Evolutionary conservation across 1,284 basidiomycete genomes (phyloP).

Genomic region (Apiotrichum laibachii): DNA sequence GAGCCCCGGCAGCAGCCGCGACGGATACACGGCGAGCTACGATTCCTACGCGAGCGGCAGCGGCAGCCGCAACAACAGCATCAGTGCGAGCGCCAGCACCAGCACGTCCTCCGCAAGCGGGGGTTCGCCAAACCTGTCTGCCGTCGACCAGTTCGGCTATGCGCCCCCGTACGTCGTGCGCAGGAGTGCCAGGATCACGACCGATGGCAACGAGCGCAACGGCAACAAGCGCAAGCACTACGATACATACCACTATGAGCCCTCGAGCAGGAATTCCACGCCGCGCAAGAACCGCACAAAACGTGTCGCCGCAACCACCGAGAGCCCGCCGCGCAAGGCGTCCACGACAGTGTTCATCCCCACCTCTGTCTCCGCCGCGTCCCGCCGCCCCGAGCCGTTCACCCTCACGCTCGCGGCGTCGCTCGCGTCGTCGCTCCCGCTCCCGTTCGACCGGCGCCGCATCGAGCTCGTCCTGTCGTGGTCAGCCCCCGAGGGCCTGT

Average conservation of each 20-base stretch:
- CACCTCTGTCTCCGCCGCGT: background rate
- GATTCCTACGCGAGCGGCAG: background rate
- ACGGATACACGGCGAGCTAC: background rate
- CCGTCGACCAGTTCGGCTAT: background rate
- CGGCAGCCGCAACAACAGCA: background rate
- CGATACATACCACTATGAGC: too few relatives aligned
- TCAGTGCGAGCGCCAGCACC: background rate
- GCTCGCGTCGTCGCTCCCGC: conserved; percentile 17
- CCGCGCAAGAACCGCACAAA: background rate
- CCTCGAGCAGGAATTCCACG: too few relatives aligned
- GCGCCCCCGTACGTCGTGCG: conserved; percentile 1
- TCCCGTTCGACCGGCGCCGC: conserved; percentile 20
- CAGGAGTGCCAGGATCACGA: background rate
- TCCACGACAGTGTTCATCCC: background rate
- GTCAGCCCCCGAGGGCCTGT: conserved; percentile 8
- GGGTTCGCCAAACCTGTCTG: background rate
- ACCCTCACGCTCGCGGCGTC: conserved; percentile 20
- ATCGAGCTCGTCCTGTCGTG: conserved; percentile 28
- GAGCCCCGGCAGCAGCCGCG: background rate
- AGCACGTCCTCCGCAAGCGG: background rate
- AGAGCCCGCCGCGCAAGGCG: background rate
- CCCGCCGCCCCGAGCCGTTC: conserved; percentile 7
- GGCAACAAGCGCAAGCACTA: background rate
- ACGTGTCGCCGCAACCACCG: background rate
- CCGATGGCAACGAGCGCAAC: background rate